These are phyloP conservation scores for Exsudoporus floridanus DNA, from an alignment of 1,284 basidiomycete genomes.

Conservation along the genomic window DNA sequence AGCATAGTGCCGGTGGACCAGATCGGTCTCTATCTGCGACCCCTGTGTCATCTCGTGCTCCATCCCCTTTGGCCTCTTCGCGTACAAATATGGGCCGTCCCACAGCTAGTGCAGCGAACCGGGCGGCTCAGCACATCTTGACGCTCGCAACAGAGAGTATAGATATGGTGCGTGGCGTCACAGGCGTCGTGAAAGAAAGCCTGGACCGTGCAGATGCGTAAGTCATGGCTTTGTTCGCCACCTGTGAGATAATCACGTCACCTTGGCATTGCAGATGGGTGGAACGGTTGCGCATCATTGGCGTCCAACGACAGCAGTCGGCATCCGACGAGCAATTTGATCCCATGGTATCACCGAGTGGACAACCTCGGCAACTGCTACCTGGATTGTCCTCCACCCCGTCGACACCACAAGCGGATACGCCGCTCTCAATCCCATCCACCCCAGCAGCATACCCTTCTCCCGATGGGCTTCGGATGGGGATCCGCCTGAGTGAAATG, in stretches of 20 bases:
- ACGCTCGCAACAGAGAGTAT: slow-evolving; percentile 86
- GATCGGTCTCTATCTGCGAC: slow-evolving; percentile 31
- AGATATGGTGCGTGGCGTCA: slow-evolving; percentile 88
- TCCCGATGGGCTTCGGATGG: slow-evolving; percentile 27
- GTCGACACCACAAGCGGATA: slow-evolving; percentile 30
- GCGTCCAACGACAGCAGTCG: slow-evolving; percentile 56
- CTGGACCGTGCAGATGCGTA: slow-evolving; percentile 86
- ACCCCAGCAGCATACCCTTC: slow-evolving; percentile 28
- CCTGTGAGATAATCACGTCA: slow-evolving; percentile 4
- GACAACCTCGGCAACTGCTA: slow-evolving; percentile 18
- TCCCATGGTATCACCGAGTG: slow-evolving; percentile 1
- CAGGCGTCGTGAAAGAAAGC: slow-evolving; percentile 83
- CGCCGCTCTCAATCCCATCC: slow-evolving; percentile 30
- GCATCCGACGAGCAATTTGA: slow-evolving; percentile 17
- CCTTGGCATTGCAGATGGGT: slow-evolving; percentile 58
- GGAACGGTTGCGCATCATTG: slow-evolving; percentile 71
- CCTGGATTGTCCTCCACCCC: slow-evolving; percentile 33
- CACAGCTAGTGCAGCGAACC: slow-evolving; percentile 56
- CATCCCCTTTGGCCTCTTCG: slow-evolving; percentile 29
- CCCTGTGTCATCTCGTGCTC: slow-evolving; percentile 33
- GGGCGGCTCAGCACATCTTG: slow-evolving; percentile 79
- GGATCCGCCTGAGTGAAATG: slow-evolving; percentile 28
- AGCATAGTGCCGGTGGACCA: slow-evolving; percentile 33
- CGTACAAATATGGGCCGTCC: slow-evolving; percentile 35
- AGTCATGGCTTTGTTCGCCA: slow-evolving; percentile 36